Evolutionary conservation across 305 asterid genomes (phyloP), one percentile per base, ranked within the genome.

Genomic region (Plantago lanceolata): DNA sequence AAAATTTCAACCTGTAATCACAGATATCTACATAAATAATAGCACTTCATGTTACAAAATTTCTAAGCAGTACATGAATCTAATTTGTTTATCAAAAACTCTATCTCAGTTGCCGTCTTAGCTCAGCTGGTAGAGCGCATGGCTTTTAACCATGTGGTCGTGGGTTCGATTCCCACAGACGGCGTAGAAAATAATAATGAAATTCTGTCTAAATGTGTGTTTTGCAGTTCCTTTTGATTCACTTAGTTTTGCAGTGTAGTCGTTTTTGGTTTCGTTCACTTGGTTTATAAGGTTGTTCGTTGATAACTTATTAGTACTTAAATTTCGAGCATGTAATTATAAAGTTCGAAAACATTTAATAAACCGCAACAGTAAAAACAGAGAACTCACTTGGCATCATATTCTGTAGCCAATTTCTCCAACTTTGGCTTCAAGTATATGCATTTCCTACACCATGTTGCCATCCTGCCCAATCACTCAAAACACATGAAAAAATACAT

Each of bases 71-170:
- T n/a, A n/a, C n/a, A n/a, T n/a, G n/a, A n/a, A n/a, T n/a, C n/a
- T n/a, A n/a, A n/a, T n/a, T n/a, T n/a, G n/a, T n/a, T n/a, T n/a
- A 37, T 15, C 26, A 14, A 18, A 0, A 56, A 31, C 4, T 4
- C 0, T 2, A 0, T 31, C 7, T 8, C 40, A 33, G 9, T 8
- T 5, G 85, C 87, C 90, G 83, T 81, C 85, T 84, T 84, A 84
- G 90, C 88, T 84, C 87, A 84, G 85, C 81, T 19, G 94, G 90
- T 85, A 85, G 90, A 78, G 93, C 83, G 81, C 81, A 64, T 81
- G 90, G 88, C 95, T 85, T 87, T 87, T 87, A 87, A 83, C 90
- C 90, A 87, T 70, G 90, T 87, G 95, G 94, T 87, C 95, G 94
- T 87, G 95, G 88, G 90, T 85, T 87, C 83, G 84, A 85, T 79